Evolutionary conservation across 768 basidiomycete genomes (phyloP), one percentile per base, ranked within the genome.

Genomic region (Porpolomopsis calyptriformis): DNA sequence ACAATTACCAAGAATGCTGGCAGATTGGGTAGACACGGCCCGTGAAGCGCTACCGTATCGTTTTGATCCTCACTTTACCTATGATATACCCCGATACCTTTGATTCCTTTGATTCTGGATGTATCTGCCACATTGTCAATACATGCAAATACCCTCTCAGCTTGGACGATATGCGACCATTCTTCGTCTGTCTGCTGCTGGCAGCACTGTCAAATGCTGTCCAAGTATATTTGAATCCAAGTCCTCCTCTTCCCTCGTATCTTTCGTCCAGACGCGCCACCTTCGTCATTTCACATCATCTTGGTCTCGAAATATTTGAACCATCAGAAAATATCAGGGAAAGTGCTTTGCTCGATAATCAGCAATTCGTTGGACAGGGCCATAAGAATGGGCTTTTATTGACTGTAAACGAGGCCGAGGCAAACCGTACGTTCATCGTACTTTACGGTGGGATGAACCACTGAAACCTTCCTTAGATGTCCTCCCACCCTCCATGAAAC

Each of bases 291-390:
- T 74, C 82, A 16, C 75, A 73, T 44, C 83, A 87, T 58, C 72
- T 87, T 9, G 78, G 80, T n/a, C 70, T 86, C 4, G 85, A 86
- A 53, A 62, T 62, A 16, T 79, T 80, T 52, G 80, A 83, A 55
- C 62, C 67, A 20, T 59, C 78, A 8, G 42, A 33, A 14, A 24
- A 10, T 23, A 62, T 53, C 43, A 66, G 67, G 49, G 57, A 63
- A 43, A 45, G 54, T 49, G 40, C 50, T 26, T 55, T 53, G 38
- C 50, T 62, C 47, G 56, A 53, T 29, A 69, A 74, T 40, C 64
- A 70, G 36, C 33, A 60, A 2, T 78, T 87, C 52, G 75, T 86
- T 16, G 83, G 76, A 38, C 59, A 73, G 47, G 81, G 78, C 0
- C 41, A 62, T 19, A 68, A 58, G 23, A 74, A 70, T 57, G 73